Evolutionary conservation across 371 early-diverging fungal species (phyloP).

Genomic region (Mortierella sp.): DNA sequence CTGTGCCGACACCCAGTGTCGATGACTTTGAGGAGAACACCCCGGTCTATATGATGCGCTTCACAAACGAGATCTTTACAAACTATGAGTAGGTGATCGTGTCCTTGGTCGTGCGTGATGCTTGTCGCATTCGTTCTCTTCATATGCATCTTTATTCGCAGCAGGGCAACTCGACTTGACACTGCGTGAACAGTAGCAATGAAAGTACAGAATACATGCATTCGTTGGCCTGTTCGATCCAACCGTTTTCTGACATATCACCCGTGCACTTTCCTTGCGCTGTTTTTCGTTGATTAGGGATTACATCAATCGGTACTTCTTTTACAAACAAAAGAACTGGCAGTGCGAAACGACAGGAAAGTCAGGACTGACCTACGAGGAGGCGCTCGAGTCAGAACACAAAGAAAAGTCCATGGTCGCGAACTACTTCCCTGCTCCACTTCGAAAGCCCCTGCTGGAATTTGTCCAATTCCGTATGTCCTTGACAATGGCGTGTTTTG

Average conservation of each 20-base stretch:
- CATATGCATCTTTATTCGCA: not conserved
- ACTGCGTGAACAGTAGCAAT: not conserved
- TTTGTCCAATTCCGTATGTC: conserved; percentile 80
- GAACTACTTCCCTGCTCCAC: conserved; percentile 75
- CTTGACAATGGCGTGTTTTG: not conserved
- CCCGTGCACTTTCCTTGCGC: not conserved
- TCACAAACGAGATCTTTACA: conserved; percentile 86
- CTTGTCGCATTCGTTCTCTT: not conserved
- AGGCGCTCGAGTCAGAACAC: conserved; percentile 84
- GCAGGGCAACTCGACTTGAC: not conserved
- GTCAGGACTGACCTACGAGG: conserved; percentile 79
- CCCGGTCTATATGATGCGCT: conserved; percentile 82
- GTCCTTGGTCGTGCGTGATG: not conserved
- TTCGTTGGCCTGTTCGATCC: not conserved
- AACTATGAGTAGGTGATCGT: conserved; percentile 80
- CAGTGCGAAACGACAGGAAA: conserved; percentile 85
- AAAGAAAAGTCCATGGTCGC: conserved; percentile 68
- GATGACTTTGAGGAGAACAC: conserved; percentile 64
- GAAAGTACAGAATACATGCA: not conserved
- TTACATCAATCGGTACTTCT: conserved; percentile 75
- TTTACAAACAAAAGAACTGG: conserved; percentile 84
- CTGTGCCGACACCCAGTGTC: conserved; percentile 60
- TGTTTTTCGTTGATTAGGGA: conserved; percentile 63
- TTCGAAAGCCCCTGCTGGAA: conserved; percentile 73
- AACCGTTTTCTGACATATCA: not conserved